Conservation (phyloP, 805 yeast genomes). For the Myxozyma sirexii region DNA sequence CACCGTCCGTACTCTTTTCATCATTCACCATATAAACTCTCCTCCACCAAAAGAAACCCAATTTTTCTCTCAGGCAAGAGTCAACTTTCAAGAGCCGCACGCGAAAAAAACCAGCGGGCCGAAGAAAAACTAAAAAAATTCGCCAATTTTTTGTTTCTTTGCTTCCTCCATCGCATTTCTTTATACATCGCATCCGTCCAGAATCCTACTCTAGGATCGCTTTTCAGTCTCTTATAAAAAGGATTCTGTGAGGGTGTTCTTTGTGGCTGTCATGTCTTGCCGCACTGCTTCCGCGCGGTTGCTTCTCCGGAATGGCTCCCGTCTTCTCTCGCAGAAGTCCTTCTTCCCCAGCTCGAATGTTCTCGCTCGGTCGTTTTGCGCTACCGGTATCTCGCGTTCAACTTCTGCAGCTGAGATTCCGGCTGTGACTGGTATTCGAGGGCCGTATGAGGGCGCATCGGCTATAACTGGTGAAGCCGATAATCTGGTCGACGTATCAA, state of each 20-base stretch:
- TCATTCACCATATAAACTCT: not conserved
- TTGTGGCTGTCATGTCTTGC: constrained; percentile 5
- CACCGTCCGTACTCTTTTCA: too few species aligned
- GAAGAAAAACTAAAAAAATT: not conserved
- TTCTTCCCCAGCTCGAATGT: not conserved
- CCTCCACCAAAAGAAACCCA: constrained; percentile 9
- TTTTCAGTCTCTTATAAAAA: not conserved
- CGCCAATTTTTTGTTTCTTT: not conserved
- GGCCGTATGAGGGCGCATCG: constrained; percentile 32
- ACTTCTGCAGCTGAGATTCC: constrained; percentile 10
- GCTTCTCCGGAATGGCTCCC: not conserved
- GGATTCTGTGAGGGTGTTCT: not conserved
- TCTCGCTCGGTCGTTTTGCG: not conserved
- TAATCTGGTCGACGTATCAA: constrained; percentile 73
- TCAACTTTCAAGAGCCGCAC: constrained; percentile 13
- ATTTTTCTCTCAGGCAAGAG: too few species aligned
- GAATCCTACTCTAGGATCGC: not conserved
- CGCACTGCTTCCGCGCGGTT: constrained; percentile 10
- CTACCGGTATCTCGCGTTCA: not conserved
- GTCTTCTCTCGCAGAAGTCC: constrained; percentile 4
- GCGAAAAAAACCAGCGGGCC: not conserved
- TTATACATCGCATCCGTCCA: too few species aligned
- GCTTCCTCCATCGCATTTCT: not conserved
- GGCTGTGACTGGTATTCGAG: constrained; percentile 16
- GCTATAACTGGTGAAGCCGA: constrained; percentile 18